Evolutionary conservation across 345 rosid species (phyloP).

Genomic region (Euclidium syriacum): DNA sequence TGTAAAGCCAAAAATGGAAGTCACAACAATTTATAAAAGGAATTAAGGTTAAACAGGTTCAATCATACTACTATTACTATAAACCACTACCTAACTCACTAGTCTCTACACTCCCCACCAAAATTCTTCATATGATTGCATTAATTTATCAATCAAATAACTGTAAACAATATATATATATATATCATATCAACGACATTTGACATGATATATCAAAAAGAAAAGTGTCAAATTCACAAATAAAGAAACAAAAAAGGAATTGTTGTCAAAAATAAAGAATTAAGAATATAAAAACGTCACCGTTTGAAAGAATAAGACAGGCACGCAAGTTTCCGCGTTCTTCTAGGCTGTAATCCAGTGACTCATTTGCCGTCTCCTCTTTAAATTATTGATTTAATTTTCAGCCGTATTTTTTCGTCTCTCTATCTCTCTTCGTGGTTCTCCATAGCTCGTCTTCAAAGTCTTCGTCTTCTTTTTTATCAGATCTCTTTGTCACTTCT

Average conservation of each 20-base stretch:
- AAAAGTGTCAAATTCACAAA: too few relatives aligned
- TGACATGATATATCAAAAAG: too few relatives aligned
- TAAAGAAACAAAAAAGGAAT: too few relatives aligned
- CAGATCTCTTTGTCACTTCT: conserved; percentile 20
- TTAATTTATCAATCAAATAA: too few relatives aligned
- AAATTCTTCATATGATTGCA: too few relatives aligned
- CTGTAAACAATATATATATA: too few relatives aligned
- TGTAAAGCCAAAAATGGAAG: not conserved
- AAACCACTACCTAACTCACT: too few relatives aligned
- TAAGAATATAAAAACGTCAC: not conserved
- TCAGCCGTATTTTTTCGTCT: not conserved
- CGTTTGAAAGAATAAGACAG: not conserved
- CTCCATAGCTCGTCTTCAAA: conserved; percentile 14
- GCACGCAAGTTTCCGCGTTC: conserved; percentile 22
- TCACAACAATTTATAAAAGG: not conserved
- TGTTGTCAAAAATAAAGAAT: not conserved
- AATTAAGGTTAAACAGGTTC: not conserved
- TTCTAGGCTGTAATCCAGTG: conserved; percentile 15
- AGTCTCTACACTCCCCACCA: not conserved
- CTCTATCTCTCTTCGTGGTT: conserved; percentile 3
- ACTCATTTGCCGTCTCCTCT: not conserved
- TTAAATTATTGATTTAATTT: not conserved
- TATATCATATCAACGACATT: too few relatives aligned
- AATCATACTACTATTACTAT: not conserved
- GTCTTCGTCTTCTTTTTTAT: not conserved